These are phyloP conservation scores for Naumovozyma baii DNA, from an alignment of 805 yeast genomes.

Conservation along the genomic window DNA sequence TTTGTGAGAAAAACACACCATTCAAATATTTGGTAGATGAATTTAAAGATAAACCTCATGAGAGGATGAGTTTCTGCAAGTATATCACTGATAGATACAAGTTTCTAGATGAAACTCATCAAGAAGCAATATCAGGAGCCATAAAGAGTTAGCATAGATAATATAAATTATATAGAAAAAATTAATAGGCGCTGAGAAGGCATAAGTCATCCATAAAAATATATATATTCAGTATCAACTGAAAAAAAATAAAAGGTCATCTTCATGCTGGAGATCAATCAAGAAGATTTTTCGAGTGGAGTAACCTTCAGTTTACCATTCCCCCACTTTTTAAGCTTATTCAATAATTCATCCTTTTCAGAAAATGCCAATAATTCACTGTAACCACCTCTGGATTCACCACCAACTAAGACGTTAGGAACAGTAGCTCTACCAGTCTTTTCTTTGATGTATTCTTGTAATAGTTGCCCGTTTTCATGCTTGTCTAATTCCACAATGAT, in stretches of 20 bases:
- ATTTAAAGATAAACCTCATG: conserved; percentile 9
- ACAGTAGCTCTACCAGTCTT: conserved; percentile 77
- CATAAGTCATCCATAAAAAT: too few species aligned
- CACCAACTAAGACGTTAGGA: conserved; percentile 76
- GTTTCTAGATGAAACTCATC: conserved; percentile 18
- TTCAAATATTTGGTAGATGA: conserved; percentile 16
- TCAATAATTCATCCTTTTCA: conserved; percentile 43
- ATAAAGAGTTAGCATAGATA: neutral
- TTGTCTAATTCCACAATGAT: conserved; percentile 71
- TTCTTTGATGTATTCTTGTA: conserved; percentile 62
- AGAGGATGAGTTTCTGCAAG: conserved; percentile 17
- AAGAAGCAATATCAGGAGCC: conserved; percentile 7
- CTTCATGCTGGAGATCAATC: too few species aligned
- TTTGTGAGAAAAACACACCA: conserved; percentile 13
- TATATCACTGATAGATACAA: conserved; percentile 16
- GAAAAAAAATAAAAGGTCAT: too few species aligned
- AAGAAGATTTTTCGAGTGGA: neutral
- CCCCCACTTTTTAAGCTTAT: conserved; percentile 35
- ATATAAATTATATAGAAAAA: too few species aligned
- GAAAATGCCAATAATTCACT: conserved; percentile 70
- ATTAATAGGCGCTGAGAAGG: too few species aligned
- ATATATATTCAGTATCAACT: too few species aligned
- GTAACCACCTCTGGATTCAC: conserved; percentile 74
- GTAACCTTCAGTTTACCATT: conserved; percentile 13
- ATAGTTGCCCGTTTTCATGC: conserved; percentile 62